Base-by-base conservation (phyloP, 2,329 filamentous ascomycete species). In the Fusarium sublunatum region DNA sequence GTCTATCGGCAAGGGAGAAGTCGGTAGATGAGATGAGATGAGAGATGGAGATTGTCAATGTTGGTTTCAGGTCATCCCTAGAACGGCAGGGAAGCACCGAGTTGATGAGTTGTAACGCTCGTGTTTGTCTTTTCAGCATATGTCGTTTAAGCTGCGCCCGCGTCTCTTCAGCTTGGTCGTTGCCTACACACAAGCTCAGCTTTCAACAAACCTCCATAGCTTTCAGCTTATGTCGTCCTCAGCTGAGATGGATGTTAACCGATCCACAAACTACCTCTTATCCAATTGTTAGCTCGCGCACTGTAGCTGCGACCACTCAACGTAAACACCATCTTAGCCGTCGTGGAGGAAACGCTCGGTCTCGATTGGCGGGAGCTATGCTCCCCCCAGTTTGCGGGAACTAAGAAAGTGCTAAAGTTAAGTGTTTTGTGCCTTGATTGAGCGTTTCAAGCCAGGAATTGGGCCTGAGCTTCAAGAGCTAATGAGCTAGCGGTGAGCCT, bases 331-430 rank as follows among this genome's bases (percentile, higher is more conserved):
- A 58, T 50, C 26, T 24, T 22, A 5, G 19, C 22, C 9, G 15
- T 24, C 10, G 31, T 25, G 41, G 46, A 34, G 36, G 32, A 12
- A 46, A 36, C 31, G n/a, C 41, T 43, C 10, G n/a, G 13, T 43
- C 25, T 26, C 31, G 13, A 60, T 60, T 60, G 57, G 55, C 12
- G 35, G 47, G 38, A 47, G 41, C 57, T 60, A 41, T 40, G n/a
- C 31, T 53, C 35, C 28, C 15, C n/a, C 48, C 43, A 51, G 51
- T 32, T 47, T 46, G 9, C 65, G 64, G 65, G 64, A 68, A 41
- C 65, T 68, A 63, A 47, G 56, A 40, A 42, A 41, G 10, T 35
- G 29, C 46, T 54, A 52, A 39, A 32, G 29, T 60, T 60, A 60
- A 36, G 29, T 36, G 26, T 26, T 41, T 24, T 29, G 26, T 55